Percentiles rank a stretch among this genome's conserved stretches.
Evolutionary conservation across 495 filamentous ascomycete species (phyloP).

Genomic region (Cairneyella variabilis): DNA sequence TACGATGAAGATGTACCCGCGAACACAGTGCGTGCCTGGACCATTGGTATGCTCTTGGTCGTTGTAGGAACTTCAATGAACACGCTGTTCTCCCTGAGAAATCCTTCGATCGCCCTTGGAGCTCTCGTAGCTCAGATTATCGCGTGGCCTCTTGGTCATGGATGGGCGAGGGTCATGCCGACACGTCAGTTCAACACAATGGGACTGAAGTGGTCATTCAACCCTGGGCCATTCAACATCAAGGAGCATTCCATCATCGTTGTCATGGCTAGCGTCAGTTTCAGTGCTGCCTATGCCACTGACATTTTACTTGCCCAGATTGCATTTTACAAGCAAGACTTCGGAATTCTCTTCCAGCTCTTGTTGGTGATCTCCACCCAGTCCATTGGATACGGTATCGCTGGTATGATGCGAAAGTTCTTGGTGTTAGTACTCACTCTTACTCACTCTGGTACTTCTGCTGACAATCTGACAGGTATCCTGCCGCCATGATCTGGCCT

Average conservation of each 20-base stretch:
- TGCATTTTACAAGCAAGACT: constrained; percentile 34
- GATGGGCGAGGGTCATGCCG: constrained; percentile 47
- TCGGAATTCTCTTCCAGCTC: constrained; percentile 61
- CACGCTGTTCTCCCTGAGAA: constrained; percentile 65
- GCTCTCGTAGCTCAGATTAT: constrained; percentile 67
- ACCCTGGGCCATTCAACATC: constrained; percentile 74
- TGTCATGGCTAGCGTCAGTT: constrained; percentile 63
- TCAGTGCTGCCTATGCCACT: constrained; percentile 44
- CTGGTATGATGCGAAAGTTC: constrained; percentile 63
- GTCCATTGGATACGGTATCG: constrained; percentile 69
- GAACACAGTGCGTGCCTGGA: constrained; percentile 73
- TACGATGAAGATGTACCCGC: constrained; percentile 62
- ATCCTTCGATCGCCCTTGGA: constrained; percentile 61
- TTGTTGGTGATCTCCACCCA: constrained; percentile 68
- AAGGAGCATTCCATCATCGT: constrained; percentile 78
- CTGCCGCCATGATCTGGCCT: constrained; percentile 76
- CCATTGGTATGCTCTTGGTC: constrained; percentile 61
- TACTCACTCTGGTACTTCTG: constrained; percentile 4
- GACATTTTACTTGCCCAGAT: constrained; percentile 43
- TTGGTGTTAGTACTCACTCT: constrained; percentile 49
- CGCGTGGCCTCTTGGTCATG: constrained; percentile 66
- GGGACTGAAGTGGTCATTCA: constrained; percentile 53
- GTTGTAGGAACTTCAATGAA: constrained; percentile 66
- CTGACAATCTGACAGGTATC: constrained; percentile 29
- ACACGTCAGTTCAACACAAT: constrained; percentile 48